A percentile compares a stretch with the other conserved stretches of the same genome.
phyloP scores from a whole-genome alignment of 257 asterid genomes.

The Echites panduratus region DNA sequence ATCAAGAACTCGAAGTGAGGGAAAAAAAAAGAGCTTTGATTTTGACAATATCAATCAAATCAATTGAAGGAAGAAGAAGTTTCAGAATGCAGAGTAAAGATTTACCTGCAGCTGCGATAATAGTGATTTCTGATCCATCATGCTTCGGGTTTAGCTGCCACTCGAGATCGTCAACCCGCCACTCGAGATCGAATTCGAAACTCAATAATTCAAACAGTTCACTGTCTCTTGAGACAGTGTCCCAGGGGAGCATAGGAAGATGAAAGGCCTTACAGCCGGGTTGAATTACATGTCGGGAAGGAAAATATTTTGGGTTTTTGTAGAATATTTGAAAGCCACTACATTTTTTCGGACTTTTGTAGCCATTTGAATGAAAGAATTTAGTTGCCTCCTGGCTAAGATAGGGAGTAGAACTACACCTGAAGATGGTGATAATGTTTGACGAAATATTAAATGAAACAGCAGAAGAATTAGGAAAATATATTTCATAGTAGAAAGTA shows the following conservation, averaged over 20 bases:
- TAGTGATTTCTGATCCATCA: background rate
- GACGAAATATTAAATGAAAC: background rate
- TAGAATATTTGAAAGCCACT: background rate
- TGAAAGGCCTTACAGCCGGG: background rate
- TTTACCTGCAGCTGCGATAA: background rate
- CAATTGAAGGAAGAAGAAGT: background rate
- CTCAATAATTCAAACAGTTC: background rate
- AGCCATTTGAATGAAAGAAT: background rate
- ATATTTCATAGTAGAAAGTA: background rate
- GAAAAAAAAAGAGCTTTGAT: background rate
- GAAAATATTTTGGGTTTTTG: background rate
- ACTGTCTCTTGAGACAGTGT: background rate
- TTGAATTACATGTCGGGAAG: background rate
- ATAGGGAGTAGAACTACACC: background rate
- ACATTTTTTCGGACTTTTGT: background rate
- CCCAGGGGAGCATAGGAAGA: background rate
- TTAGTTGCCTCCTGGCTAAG: background rate
- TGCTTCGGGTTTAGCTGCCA: background rate
- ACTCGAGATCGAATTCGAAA: background rate
- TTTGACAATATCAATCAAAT: background rate
- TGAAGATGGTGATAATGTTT: background rate
- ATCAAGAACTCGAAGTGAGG: background rate
- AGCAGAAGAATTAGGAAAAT: constrained; percentile 6
- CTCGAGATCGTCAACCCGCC: constrained; percentile 2
- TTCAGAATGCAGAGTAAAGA: background rate